These are phyloP conservation scores for Alternaria brassicicola DNA, from an alignment of 2,329 filamentous ascomycete species.

Conservation along the genomic window DNA sequence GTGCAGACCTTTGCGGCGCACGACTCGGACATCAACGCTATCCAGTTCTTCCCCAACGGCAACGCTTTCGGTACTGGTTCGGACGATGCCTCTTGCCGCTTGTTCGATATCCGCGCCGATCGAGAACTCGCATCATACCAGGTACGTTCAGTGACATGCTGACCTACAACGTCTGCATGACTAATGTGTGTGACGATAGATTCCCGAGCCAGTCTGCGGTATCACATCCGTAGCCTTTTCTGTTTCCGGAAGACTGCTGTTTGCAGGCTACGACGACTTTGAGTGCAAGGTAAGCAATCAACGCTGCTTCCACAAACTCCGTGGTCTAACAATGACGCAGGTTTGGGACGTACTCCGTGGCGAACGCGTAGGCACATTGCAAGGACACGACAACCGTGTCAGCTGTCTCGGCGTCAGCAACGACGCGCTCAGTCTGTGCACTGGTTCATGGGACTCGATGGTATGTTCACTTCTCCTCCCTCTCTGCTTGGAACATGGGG, in stretches of 20 bases:
- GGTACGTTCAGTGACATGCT: conserved; percentile 28
- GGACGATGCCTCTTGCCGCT: conserved; percentile 93
- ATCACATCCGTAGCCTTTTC: conserved; percentile 99
- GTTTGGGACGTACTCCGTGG: conserved; percentile 98
- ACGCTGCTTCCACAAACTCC: conserved; percentile 45
- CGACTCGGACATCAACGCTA: conserved; percentile 98
- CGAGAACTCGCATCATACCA: conserved; percentile 72
- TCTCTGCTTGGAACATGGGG: neutral
- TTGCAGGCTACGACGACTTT: conserved; percentile 98
- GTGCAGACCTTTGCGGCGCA: conserved; percentile 98
- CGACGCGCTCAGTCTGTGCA: conserved; percentile 98
- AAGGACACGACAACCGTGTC: conserved; percentile 97
- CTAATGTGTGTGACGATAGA: conserved; percentile 62
- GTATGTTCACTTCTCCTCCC: conserved; percentile 63
- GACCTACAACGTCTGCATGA: conserved; percentile 15
- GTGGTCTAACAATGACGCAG: conserved; percentile 57
- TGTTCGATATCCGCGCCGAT: conserved; percentile 97
- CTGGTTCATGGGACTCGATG: conserved; percentile 98
- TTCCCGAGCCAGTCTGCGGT: conserved; percentile 94
- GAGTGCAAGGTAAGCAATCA: conserved; percentile 88
- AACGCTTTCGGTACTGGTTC: conserved; percentile 98
- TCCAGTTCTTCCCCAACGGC: conserved; percentile 98
- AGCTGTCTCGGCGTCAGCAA: conserved; percentile 99
- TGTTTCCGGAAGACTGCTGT: conserved; percentile 90
- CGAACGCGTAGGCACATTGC: conserved; percentile 94